Base-by-base conservation (phyloP, 345 rosid genomes). In the Citrus mangshanensis region DNA sequence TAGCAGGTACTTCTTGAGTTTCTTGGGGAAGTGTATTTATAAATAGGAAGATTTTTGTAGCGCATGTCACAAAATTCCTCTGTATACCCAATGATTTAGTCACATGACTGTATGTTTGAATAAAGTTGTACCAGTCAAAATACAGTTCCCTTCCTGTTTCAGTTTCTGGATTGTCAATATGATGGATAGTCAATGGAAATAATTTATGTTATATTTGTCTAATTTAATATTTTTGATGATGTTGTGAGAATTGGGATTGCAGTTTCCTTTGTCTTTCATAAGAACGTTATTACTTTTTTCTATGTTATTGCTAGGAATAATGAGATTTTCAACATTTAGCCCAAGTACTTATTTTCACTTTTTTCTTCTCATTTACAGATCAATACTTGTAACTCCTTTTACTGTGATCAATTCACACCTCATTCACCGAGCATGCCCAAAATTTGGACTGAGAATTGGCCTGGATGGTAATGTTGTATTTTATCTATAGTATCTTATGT, bases 361-460 rank as follows among this genome's bases (percentile, higher is more conserved):
- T 40, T 56, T 56, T 70, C 58, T 75, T 77, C 27, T 9, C 34
- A 76, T 66, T 72, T 84, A 84, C 93, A 91, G 97, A 93, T 93
- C 67, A 88, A 88, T 85, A 91, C 95, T 34, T 93, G 99, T 81
- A 95, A 95, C 83, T 87, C 86, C 79, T 93, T 95, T 83, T 93
- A 92, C 86, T 95, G 99, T 75, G 98, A 93, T 78, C 86, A 91
- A 58, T 93, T 90, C 82, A 88, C 82, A 77, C 97, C 98, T 54
- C 90, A 88, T 80, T 84, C 86, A 68, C 95, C 94, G 1, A 88
- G 87, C 87, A 92, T 89, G 83, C 99, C 99, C 22, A 95, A 92
- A 79, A 88, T 95, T 24, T 95, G 99, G 98, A 95, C 99, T 54
- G 98, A 95, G 88, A 93, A 95, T 80, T 95, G 99, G 99, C 96